Evolutionary conservation across 2,329 filamentous ascomycete genomes (phyloP).

Genomic region (Gnomoniopsis sp.): DNA sequence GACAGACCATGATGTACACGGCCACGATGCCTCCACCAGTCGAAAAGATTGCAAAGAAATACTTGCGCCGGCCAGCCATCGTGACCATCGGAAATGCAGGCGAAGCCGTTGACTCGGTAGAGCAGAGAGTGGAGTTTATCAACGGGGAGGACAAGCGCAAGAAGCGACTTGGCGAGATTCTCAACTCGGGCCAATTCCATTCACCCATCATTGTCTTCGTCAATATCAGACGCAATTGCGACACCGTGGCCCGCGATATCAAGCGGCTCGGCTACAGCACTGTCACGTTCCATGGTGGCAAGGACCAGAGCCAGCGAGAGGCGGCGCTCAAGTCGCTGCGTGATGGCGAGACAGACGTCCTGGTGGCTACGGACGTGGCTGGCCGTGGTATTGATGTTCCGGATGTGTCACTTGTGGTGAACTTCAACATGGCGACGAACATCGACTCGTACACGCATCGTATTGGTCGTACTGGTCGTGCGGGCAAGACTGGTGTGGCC

Average conservation of each 20-base stretch:
- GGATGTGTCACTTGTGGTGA: conserved; percentile 90
- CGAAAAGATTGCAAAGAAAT: conserved; percentile 95
- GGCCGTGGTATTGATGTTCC: conserved; percentile 97
- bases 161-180: conserved; percentile 89
- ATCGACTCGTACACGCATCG: conserved; percentile 97
- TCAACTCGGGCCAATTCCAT: conserved; percentile 73
- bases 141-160: conserved; percentile 92
- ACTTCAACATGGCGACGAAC: conserved; percentile 95
- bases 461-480: conserved; percentile 94
- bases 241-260: conserved; percentile 90
- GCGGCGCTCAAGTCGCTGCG: conserved; percentile 84
- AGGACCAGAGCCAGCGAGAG: conserved; percentile 97
- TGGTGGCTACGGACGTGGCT: conserved; percentile 93
- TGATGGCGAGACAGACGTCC: conserved; percentile 74
- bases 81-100: conserved; percentile 93
- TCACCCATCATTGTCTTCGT: conserved; percentile 98
- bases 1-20: conserved; percentile 99
- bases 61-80: conserved; percentile 86
- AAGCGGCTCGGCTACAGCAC: conserved; percentile 88
- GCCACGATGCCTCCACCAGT: conserved; percentile 93
- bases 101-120: conserved; percentile 95
- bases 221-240: conserved; percentile 92
- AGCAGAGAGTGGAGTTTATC: conserved; percentile 93
- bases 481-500: conserved; percentile 91
- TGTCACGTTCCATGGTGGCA: conserved; percentile 90